Evolutionary conservation across 2,329 filamentous ascomycete genomes (phyloP).

Genomic region (Aspergillus hiratsukae): DNA sequence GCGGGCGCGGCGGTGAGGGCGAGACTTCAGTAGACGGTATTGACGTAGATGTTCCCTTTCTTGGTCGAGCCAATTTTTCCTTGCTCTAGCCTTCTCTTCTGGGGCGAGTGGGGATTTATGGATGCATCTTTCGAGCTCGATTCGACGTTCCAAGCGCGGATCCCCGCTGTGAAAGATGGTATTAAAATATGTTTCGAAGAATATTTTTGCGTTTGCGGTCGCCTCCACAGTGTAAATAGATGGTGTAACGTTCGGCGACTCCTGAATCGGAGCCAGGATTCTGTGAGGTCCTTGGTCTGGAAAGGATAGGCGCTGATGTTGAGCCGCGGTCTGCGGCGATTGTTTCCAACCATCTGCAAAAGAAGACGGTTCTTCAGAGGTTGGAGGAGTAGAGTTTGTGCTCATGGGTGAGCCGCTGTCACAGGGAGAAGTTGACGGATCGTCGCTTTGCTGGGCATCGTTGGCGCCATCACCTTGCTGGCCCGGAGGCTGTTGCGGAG

Average conservation of each 20-base stretch:
- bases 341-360: conserved; percentile 14
- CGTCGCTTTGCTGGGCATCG: conserved; percentile 23
- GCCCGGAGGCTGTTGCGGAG: conserved; percentile 6
- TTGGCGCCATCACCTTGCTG: conserved; percentile 26
- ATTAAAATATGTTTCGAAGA: conserved; percentile 79
- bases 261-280: conserved; percentile 7
- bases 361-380: conserved; percentile 29
- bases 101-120: conserved; percentile 52
- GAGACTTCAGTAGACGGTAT: conserved; percentile 63
- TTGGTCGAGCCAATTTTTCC: conserved; percentile 57
- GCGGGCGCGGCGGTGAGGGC: conserved; percentile 41
- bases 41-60: conserved; percentile 75
- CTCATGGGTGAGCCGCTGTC: conserved; percentile 26
- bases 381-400: conserved; percentile 32
- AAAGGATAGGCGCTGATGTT: background rate
- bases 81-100: conserved; percentile 52
- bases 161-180: conserved; percentile 56
- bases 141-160: conserved; percentile 57
- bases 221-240: conserved; percentile 65
- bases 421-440: conserved; percentile 28
- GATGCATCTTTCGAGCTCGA: conserved; percentile 61
- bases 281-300: conserved; percentile 1
- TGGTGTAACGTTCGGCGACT: conserved; percentile 15
- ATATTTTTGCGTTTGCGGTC: conserved; percentile 76
- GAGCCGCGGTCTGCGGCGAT: background rate